Base-by-base conservation (phyloP, 106 monocot genomes). In the Allium sativum region DNA sequence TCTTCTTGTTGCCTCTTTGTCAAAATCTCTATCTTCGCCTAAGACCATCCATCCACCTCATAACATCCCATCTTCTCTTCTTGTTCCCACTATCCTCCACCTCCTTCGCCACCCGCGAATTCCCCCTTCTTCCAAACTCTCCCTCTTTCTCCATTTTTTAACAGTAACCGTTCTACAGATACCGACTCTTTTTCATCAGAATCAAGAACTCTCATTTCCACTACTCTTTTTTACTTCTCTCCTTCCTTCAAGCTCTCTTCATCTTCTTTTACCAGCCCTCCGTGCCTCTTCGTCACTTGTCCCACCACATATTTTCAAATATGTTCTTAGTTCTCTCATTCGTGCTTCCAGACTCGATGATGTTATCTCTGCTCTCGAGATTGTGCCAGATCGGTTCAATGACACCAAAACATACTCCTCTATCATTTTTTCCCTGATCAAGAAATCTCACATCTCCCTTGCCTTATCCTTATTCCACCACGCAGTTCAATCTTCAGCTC, bases 351-450 rank as follows among this genome's bases (percentile, higher is more conserved):
- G 65, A 44, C 68, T 85, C 62, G 88, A 92, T 74, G 64, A 72
- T 54, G 92, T 92, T 72, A 59, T 99, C 51, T 51, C 75, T 12
- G 84, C 78, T 47, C 80, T 99, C 67, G 82, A 81, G 61, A 65
- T 68, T 50, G 54, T 76, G 48, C 76, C 62, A 4, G 45, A 45
- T 9, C 58, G 63, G 52, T 48, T 40, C 61, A 44, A 44, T 56
- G 71, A 79, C 61, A 69, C 83, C n/a, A 17, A 17, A 10, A 44
- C 75, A 31, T 72, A 84, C 62, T 58, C 61, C 67, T 88, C 92
- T 67, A 43, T 98, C 69, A 55, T 85, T 55, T 71, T 70, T 55
- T 81, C 87, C 45, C 82, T 86, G 45, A 68, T 86, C 56, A 7
- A 57, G 9, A 71, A 74, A 18, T 79, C 81, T 10, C 79, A 88